Evolutionary conservation across 176 grass and related monocot species (phyloP).

Genomic region (Poa pratensis): DNA sequence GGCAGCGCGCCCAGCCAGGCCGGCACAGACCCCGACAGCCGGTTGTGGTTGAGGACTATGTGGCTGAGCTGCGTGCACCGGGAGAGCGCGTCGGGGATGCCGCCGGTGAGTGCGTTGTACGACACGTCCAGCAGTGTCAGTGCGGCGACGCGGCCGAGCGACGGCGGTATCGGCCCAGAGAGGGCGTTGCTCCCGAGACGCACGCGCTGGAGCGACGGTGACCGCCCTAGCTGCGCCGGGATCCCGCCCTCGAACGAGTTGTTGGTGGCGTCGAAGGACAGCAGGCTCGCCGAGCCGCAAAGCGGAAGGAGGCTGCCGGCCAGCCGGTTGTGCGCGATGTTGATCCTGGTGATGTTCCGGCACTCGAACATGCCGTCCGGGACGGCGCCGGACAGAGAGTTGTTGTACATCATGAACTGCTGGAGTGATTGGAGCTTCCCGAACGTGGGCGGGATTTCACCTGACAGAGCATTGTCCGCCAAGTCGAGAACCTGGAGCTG

Average conservation of each 20-base stretch:
- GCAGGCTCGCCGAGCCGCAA: slow-evolving; percentile 63
- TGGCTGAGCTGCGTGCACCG: slow-evolving; percentile 65
- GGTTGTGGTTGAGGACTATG: slow-evolving; percentile 70
- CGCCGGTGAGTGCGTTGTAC: slow-evolving; percentile 66
- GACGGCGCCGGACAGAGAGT: slow-evolving; percentile 74
- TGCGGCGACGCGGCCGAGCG: slow-evolving; percentile 49
- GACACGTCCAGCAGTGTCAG: slow-evolving; percentile 78
- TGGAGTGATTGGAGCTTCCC: slow-evolving; percentile 69
- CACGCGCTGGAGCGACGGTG: slow-evolving; percentile 69
- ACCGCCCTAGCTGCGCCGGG: slow-evolving; percentile 81
- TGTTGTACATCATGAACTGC: slow-evolving; percentile 97
- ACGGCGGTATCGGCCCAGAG: slow-evolving; percentile 64
- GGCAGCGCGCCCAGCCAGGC: slow-evolving; percentile 74
- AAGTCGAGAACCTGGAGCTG: slow-evolving; percentile 70
- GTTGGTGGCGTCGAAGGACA: slow-evolving; percentile 90
- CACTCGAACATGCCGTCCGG: slow-evolving; percentile 91
- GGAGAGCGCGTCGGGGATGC: slow-evolving; percentile 65
- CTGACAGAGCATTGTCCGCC: slow-evolving; percentile 78
- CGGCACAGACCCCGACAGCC: slow-evolving; percentile 59
- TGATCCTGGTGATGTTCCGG: slow-evolving; percentile 88
- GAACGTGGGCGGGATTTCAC: slow-evolving; percentile 66
- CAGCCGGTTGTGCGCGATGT: slow-evolving; percentile 88
- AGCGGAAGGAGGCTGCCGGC: slow-evolving; percentile 77
- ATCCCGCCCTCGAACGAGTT: slow-evolving; percentile 69
- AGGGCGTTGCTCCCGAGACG: slow-evolving; percentile 72